Percentiles rank a stretch among this genome's conserved stretches.
phyloP scores from a whole-genome alignment of 768 basidiomycete genomes.

The Rhodotorula taiwanensis region DNA sequence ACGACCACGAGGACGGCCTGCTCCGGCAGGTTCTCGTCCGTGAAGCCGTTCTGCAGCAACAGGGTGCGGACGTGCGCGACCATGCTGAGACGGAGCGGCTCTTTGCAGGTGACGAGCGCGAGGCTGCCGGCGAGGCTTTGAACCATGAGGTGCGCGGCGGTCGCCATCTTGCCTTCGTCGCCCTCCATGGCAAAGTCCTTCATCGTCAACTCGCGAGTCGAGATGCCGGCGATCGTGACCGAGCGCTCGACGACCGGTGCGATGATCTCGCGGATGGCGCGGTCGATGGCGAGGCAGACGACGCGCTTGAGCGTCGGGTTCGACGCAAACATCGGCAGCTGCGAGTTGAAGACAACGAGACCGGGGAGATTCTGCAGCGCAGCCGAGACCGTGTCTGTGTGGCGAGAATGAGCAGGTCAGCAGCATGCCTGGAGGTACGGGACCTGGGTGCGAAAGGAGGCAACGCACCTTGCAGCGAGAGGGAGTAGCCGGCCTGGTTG shows the following conservation, averaged over 20 bases:
- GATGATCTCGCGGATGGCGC: constrained; percentile 95
- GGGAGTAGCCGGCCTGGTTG: constrained; percentile 42
- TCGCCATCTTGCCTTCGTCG: constrained; percentile 81
- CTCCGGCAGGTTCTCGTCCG: constrained; percentile 78
- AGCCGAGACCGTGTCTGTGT: constrained; percentile 44
- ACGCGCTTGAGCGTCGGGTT: constrained; percentile 85
- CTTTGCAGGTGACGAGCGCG: constrained; percentile 95
- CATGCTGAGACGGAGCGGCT: constrained; percentile 86
- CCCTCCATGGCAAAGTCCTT: constrained; percentile 94
- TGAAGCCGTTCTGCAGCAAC: constrained; percentile 79
- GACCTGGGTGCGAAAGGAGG: no score
- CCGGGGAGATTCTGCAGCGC: constrained; percentile 65
- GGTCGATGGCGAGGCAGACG: constrained; percentile 81
- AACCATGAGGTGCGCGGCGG: constrained; percentile 91
- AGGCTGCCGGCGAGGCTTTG: constrained; percentile 93
- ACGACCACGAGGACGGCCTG: constrained; percentile 69
- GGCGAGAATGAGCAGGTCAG: no score
- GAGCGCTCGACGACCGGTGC: constrained; percentile 95
- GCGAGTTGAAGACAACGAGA: constrained; percentile 68
- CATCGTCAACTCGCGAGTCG: constrained; percentile 84
- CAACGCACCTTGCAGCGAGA: constrained; percentile 28
- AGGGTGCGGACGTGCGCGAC: constrained; percentile 77
- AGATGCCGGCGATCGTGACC: constrained; percentile 96
- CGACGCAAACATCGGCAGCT: constrained; percentile 59
- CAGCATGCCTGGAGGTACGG: no score